Conservation (phyloP, 768 basidiomycete genomes). For the Mrakia gelida region DNA sequence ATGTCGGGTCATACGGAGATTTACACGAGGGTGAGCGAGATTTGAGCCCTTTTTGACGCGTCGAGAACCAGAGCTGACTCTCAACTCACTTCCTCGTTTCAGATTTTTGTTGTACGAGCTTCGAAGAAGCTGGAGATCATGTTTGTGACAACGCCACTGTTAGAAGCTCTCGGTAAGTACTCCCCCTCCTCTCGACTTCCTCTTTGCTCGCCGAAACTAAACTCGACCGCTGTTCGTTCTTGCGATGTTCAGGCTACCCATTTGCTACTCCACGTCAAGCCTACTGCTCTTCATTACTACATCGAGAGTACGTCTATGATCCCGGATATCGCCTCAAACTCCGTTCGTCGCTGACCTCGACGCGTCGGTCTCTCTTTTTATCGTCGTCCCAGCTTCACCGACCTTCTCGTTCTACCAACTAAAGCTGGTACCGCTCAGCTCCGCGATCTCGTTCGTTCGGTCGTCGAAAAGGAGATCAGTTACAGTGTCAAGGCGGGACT, state of each 20-base stretch:
- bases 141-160: background rate
- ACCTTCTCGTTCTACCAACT: background rate
- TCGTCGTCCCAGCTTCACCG: background rate
- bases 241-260: background rate
- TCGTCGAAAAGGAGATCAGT: background rate
- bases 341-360: background rate
- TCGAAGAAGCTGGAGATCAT: background rate
- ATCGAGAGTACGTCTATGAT: background rate
- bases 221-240: background rate
- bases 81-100: too few relatives aligned
- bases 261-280: background rate
- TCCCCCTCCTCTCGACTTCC: background rate
- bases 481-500: conserved; percentile 3
- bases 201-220: background rate
- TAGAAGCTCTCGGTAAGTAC: background rate
- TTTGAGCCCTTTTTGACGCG: background rate
- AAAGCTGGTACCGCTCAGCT: background rate
- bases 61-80: background rate
- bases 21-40: background rate
- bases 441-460: background rate
- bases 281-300: background rate
- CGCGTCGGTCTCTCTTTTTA: background rate
- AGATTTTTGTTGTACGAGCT: background rate
- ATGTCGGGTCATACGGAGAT: conserved; percentile 7
- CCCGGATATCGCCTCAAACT: background rate